A percentile compares a stretch with the other conserved stretches of the same genome.
These are phyloP conservation scores for Suillus paluster DNA, from an alignment of 768 basidiomycete genomes.

Conservation along the genomic window DNA sequence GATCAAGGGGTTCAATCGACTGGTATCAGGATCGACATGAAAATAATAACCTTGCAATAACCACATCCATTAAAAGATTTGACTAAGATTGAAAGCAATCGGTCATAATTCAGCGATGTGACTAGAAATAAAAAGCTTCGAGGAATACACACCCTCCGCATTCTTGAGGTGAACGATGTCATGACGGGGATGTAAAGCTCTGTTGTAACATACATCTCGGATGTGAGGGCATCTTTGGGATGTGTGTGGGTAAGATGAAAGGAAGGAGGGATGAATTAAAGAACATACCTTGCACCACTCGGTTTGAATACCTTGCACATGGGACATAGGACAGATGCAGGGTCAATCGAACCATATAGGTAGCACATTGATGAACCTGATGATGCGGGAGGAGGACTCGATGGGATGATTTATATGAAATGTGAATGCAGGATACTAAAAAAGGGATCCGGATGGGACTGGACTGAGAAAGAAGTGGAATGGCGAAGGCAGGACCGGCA, in stretches of 20 bases:
- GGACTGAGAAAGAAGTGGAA: conserved; percentile 38
- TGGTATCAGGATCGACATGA: conserved; percentile 19
- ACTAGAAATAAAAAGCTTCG: neutral
- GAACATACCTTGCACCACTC: conserved; percentile 55
- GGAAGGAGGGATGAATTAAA: conserved; percentile 12
- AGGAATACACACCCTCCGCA: conserved; percentile 69
- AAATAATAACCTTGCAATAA: conserved; percentile 77
- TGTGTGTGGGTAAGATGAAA: conserved; percentile 23
- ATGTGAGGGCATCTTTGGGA: conserved; percentile 72
- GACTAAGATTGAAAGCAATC: conserved; percentile 47
- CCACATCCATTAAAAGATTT: conserved; percentile 87
- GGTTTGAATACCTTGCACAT: conserved; percentile 86
- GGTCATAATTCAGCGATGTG: conserved; percentile 18
- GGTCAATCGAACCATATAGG: conserved; percentile 68
- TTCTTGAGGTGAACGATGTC: conserved; percentile 84
- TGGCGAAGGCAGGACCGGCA: conserved; percentile 40
- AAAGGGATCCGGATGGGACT: conserved; percentile 45
- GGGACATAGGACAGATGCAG: conserved; percentile 69
- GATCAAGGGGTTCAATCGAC: conserved; percentile 28
- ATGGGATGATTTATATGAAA: conserved; percentile 33
- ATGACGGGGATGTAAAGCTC: conserved; percentile 71
- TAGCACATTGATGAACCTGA: conserved; percentile 65
- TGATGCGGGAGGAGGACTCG: conserved; percentile 19
- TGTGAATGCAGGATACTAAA: conserved; percentile 30
- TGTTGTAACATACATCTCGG: conserved; percentile 76